These are phyloP conservation scores for Penicillium paneum DNA, from an alignment of 2,329 filamentous ascomycete species.

Conservation along the genomic window DNA sequence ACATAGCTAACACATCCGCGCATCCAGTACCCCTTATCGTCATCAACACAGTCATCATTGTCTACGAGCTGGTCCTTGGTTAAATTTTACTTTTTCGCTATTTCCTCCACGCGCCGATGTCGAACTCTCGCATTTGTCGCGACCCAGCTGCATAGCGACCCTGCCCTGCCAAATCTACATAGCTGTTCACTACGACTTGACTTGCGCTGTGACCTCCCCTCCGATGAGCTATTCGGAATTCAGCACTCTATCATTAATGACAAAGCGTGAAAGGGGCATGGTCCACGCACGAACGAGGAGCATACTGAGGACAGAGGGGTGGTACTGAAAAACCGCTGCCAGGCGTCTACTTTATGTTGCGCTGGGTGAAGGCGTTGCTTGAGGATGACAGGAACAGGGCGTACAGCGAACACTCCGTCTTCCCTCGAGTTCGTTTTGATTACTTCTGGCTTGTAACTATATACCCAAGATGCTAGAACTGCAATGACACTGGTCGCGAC, in stretches of 20 bases:
- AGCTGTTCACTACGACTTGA: not conserved
- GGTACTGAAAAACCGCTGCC: not conserved
- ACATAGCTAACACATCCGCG: not conserved
- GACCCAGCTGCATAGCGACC: not conserved
- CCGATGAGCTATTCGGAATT: not conserved
- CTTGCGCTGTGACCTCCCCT: not conserved
- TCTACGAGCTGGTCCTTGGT: slow-evolving; percentile 75
- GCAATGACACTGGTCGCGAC: not conserved
- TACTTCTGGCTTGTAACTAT: not conserved
- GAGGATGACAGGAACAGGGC: not conserved
- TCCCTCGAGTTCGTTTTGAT: not conserved
- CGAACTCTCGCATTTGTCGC: not conserved
- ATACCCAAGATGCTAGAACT: not conserved
- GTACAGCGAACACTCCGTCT: not conserved
- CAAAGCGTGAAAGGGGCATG: not conserved
- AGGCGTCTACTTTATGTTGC: not conserved
- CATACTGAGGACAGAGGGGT: not conserved
- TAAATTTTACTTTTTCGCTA: slow-evolving; percentile 40
- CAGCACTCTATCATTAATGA: not conserved
- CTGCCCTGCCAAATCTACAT: not conserved
- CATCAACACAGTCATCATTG: slow-evolving; percentile 76
- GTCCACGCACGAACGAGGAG: not conserved
- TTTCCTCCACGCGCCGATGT: not conserved
- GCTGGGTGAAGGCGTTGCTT: not conserved
- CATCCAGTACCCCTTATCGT: slow-evolving; percentile 73